Evolutionary conservation across 148 eudicot genomes (phyloP).

Genomic region (Rhododendron williamsianum): DNA sequence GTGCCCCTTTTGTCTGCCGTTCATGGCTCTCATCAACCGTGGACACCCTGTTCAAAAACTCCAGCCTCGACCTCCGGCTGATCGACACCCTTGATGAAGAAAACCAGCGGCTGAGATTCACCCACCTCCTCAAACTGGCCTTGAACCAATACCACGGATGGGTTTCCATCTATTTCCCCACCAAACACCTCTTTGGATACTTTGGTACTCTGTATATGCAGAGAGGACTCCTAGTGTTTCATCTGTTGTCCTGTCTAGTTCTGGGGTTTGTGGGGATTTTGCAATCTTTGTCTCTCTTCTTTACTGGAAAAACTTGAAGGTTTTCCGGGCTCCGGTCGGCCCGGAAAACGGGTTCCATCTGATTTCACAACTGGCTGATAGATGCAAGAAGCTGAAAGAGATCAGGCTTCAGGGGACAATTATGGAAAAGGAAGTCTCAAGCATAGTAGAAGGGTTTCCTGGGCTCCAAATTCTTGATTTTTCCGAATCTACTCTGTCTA

Average conservation of each 20-base stretch:
- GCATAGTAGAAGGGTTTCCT: constrained; percentile 2
- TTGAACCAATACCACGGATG: neutral
- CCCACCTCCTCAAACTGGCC: constrained; percentile 16
- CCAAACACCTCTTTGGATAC: constrained; percentile 5
- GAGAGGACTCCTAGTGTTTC: constrained; percentile 4
- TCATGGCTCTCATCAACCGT: constrained; percentile 10
- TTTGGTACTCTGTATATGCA: constrained; percentile 5
- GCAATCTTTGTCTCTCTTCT: neutral
- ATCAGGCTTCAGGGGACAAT: neutral
- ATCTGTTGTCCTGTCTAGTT: neutral
- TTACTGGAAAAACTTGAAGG: constrained; percentile 12
- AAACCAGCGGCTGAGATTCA: constrained; percentile 12
- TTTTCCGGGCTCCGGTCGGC: neutral
- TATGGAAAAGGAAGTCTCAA: neutral
- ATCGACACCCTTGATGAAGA: constrained; percentile 11
- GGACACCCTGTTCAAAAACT: constrained; percentile 5
- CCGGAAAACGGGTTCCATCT: neutral
- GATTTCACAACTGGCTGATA: neutral
- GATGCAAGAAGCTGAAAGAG: constrained; percentile 8
- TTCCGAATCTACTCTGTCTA: neutral
- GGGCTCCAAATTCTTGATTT: constrained; percentile 4
- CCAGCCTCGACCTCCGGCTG: neutral
- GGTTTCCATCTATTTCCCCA: constrained; percentile 11
- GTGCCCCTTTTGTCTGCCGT: constrained; percentile 1
- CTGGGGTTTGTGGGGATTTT: neutral